Evolutionary conservation across 192 early-diverging fungal genomes (phyloP), one percentile per base, ranked within the genome.

Genomic region (Backusella mclennaniae): DNA sequence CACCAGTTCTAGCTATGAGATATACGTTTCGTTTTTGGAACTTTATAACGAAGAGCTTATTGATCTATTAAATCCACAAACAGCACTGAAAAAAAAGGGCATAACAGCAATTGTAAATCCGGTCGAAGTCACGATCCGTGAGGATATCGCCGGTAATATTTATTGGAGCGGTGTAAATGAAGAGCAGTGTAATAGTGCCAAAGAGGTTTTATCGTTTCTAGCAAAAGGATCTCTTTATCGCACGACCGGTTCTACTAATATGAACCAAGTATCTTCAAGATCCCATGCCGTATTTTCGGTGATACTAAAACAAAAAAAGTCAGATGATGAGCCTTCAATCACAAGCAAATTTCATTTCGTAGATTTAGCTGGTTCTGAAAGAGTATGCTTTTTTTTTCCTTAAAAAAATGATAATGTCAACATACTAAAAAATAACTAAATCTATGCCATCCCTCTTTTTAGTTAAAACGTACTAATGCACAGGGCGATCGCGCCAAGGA

Each of bases 251-350:
- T 92, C 96, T 33, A 99, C 98, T 15, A 94, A 96, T 67, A 97
- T 97, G 96, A 99, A 99, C 83, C 88, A 88, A 35, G 89, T 92
- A 6, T 96, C 95, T 17, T 97, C 96, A 67, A 89, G 97, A 52
- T 96, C 95, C 26, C 98, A 99, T 84, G 98, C 97, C 46, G 97
- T 99, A 38, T 99, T 98, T 83, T 91, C 93, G 0, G 89, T 99
- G 11, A 91, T 92, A 19, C 86, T 99, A 75, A 88, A 89, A 56
- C 98, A 98, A 82, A 84, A 91, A 38, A 84, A 80, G 33, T 77
- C 88, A 44, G 82, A 85, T 46, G 78, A 83, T 6, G 39, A 76
- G 1, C 66, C 66, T 31, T 56, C 36, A 33, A 73, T 49, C 77
- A 80, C 36, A 42, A 85, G 95, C 35, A 99, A 98, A 85, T 97